phyloP scores from a whole-genome alignment of 176 grass and related monocot species.

The Tillandsia fasciculata region DNA sequence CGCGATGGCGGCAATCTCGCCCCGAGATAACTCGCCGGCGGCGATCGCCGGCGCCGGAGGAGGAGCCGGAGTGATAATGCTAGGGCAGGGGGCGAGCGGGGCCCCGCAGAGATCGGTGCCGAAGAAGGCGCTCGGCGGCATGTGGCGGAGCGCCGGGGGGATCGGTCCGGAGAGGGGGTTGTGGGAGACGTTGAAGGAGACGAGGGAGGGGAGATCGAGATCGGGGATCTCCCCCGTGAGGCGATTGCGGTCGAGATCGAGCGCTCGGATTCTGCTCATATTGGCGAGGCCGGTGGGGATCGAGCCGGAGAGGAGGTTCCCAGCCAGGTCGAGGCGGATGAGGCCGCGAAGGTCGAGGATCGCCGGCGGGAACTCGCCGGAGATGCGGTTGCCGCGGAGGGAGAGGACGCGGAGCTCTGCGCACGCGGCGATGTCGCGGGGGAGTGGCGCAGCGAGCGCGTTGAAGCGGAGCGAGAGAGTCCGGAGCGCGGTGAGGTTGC shows the following conservation, averaged over 20 bases:
- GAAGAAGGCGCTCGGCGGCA: slow-evolving; percentile 34
- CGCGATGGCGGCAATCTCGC: slow-evolving; percentile 55
- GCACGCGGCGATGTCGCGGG: slow-evolving; percentile 22
- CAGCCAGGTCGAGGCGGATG: slow-evolving; percentile 31
- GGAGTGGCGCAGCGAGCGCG: slow-evolving; percentile 32
- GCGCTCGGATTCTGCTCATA: slow-evolving; percentile 27
- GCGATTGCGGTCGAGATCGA: slow-evolving; percentile 44
- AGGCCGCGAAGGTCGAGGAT: slow-evolving; percentile 27
- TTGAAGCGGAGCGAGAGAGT: slow-evolving; percentile 60
- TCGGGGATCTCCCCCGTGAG: slow-evolving; percentile 39
- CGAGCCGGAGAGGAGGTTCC: slow-evolving; percentile 30
- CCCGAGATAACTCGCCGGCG: slow-evolving; percentile 43
- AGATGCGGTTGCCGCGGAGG: slow-evolving; percentile 45
- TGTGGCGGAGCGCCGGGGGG: slow-evolving; percentile 28
- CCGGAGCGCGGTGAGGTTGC: slow-evolving; percentile 52
- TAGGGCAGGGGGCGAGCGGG: slow-evolving; percentile 38
- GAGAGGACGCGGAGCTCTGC: slow-evolving; percentile 34
- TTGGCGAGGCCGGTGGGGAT: slow-evolving; percentile 31
- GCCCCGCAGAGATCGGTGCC: slow-evolving; percentile 39
- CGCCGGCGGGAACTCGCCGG: slow-evolving; percentile 31
- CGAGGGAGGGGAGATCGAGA: slow-evolving; percentile 24
- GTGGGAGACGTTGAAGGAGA: slow-evolving; percentile 53
- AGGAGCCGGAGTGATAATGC: slow-evolving; percentile 34
- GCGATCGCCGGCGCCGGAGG: slow-evolving; percentile 1
- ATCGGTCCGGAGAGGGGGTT: slow-evolving; percentile 54